Base-by-base conservation (phyloP, 306 rosid species). In the Quercus dentata region DNA sequence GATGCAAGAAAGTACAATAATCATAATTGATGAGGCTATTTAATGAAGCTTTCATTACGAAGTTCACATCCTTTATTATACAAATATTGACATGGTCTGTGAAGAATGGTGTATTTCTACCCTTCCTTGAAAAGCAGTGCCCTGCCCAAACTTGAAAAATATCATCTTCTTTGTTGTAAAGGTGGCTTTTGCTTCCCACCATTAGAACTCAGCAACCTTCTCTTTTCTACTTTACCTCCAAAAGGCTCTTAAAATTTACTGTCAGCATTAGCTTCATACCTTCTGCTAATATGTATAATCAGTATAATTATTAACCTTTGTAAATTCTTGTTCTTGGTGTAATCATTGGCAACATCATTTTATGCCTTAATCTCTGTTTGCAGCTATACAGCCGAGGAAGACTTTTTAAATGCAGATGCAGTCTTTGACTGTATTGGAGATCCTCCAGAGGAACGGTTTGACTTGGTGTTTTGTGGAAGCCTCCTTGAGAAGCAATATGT, bases 391-490 rank as follows among this genome's bases (percentile, higher is more conserved):
- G 92, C 93, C 75, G 86, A 90, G 75, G 99, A 95, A 85, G 94
- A 93, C 81, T 95, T 93, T 82, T 68, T 84, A 65, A 90, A 90
- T 76, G 99, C 98, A 11, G 97, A 93, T 87, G 98, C 93, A 1
- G 96, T 93, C 17, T 91, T 95, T 56, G 98, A 95, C 83, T 91
- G 71, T 93, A 93, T 95, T 76, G 99, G 97, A 76, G 98, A 93
- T 82, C 97, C 96, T 35, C 99, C 99, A 35, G 97, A 91, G 90
- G 98, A 88, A 89, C 87, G 86, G 74, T 95, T 95, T 74, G 96
- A 92, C 85, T 89, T 95, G 90, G 89, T 90, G 83, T 95, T 89
- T 85, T 92, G 98, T 79, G 89, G 90, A 77, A 87, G 87, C 76
- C 99, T 92, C 78, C 96, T 95, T 75, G 91, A 91, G 93, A 92